Evolutionary conservation across 148 eudicot species (phyloP).

Genomic region (Persicaria maculosa): DNA sequence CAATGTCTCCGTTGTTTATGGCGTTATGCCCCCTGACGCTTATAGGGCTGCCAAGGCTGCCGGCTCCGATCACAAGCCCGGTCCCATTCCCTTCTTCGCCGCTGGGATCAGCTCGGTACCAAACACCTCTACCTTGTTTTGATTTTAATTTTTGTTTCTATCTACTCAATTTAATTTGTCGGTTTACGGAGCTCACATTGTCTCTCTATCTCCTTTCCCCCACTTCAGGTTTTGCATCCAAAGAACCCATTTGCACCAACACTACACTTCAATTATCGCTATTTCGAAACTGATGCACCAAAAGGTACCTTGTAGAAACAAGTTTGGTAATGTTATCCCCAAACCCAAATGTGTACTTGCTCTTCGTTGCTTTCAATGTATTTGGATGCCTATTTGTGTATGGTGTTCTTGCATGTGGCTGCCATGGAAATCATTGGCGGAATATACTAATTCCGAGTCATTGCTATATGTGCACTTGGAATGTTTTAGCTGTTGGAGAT

Average conservation of each 20-base stretch:
- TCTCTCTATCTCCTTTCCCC: no score
- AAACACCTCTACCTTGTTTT: no score
- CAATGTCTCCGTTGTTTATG: constrained; percentile 82
- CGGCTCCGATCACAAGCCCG: constrained; percentile 41
- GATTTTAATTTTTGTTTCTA: neutral
- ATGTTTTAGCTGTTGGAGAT: no score
- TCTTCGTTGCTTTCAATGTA: neutral
- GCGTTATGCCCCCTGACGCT: constrained; percentile 96
- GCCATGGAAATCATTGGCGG: neutral
- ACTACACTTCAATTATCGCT: constrained; percentile 93
- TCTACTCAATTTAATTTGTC: neutral
- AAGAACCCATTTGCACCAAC: constrained; percentile 98
- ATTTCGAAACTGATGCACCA: constrained; percentile 97
- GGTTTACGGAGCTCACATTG: no score
- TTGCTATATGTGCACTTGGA: no score
- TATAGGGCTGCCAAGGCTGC: constrained; percentile 83
- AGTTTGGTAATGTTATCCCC: neutral
- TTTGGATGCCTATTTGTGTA: neutral
- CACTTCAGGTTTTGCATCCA: constrained; percentile 84
- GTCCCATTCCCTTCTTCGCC: constrained; percentile 86
- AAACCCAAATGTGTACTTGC: neutral
- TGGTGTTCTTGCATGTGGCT: neutral
- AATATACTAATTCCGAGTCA: neutral
- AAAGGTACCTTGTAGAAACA: constrained; percentile 40
- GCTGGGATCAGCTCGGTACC: constrained; percentile 92